A percentile compares a stretch with the other conserved stretches of the same genome.
phyloP scores from a whole-genome alignment of 1,284 basidiomycete species.

The Cutaneotrichosporon spelunceum region DNA sequence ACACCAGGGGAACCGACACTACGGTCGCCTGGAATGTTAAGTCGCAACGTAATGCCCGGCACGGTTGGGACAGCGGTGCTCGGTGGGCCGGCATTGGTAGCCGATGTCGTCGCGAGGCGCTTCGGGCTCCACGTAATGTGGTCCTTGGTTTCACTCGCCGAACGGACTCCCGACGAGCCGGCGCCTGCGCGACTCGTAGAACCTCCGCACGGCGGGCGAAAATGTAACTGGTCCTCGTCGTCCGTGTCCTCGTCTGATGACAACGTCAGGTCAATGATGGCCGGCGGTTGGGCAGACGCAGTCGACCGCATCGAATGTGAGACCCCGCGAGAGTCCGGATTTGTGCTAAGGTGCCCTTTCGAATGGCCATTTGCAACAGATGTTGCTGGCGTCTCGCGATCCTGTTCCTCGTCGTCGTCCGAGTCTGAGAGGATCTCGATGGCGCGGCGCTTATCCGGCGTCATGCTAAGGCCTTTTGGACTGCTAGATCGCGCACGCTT shows the following conservation, averaged over 20 bases:
- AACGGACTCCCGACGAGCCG: conserved; percentile 23
- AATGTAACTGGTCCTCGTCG: conserved; percentile 29
- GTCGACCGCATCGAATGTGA: conserved; percentile 8
- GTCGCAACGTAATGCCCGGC: neutral
- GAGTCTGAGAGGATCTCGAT: conserved; percentile 72
- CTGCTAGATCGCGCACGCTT: conserved; percentile 13
- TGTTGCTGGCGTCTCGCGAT: neutral
- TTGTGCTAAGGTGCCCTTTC: conserved; percentile 1
- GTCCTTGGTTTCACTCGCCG: conserved; percentile 9
- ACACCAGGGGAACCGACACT: neutral
- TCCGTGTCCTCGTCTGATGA: conserved; percentile 59
- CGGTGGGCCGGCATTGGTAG: neutral
- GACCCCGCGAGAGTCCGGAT: neutral
- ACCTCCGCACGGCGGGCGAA: conserved; percentile 39
- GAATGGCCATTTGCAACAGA: conserved; percentile 8
- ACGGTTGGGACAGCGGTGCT: neutral
- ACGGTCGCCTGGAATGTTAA: neutral
- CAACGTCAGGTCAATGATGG: conserved; percentile 72
- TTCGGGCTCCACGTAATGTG: conserved; percentile 1
- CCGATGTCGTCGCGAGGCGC: neutral
- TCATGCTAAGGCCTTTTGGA: neutral
- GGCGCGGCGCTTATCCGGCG: conserved; percentile 48
- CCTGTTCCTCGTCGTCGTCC: conserved; percentile 64
- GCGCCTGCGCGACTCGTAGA: conserved; percentile 33
- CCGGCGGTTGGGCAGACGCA: conserved; percentile 7